Evolutionary conservation across 2,329 filamentous ascomycete species (phyloP).

Genomic region (Cercospora beticola): DNA sequence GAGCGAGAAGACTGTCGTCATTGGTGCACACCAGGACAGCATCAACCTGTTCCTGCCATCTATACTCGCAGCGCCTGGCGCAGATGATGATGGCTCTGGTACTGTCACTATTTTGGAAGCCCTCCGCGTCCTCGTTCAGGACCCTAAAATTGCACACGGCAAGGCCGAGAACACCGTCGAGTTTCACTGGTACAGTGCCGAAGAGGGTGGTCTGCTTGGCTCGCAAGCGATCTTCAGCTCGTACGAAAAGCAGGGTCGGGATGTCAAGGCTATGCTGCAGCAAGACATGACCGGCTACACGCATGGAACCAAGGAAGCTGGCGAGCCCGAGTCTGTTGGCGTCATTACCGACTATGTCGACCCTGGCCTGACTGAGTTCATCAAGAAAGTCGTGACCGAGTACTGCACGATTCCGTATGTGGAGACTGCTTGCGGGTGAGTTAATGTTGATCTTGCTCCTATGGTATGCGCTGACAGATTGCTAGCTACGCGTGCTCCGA

Average conservation of each 20-base stretch:
- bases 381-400: conserved; percentile 80
- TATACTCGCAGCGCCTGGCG: conserved; percentile 79
- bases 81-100: conserved; percentile 89
- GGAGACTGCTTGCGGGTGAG: conserved; percentile 82
- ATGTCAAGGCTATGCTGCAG: conserved; percentile 95
- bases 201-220: conserved; percentile 83
- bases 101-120: conserved; percentile 91
- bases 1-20: conserved; percentile 78
- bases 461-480: neutral
- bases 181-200: conserved; percentile 94
- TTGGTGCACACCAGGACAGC: conserved; percentile 76
- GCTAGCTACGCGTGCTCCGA: conserved; percentile 61
- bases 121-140: conserved; percentile 70
- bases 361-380: conserved; percentile 76
- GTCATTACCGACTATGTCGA: conserved; percentile 94
- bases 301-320: conserved; percentile 77
- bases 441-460: conserved; percentile 63
- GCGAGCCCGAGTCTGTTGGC: conserved; percentile 79
- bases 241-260: conserved; percentile 70
- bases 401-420: conserved; percentile 89
- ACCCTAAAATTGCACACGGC: conserved; percentile 67
- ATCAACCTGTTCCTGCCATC: conserved; percentile 90
- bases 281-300: conserved; percentile 97
- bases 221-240: conserved; percentile 84
- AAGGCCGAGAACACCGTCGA: conserved; percentile 82